These are phyloP conservation scores for Crotalaria pallida DNA, from an alignment of 306 rosid genomes.

Conservation along the genomic window DNA sequence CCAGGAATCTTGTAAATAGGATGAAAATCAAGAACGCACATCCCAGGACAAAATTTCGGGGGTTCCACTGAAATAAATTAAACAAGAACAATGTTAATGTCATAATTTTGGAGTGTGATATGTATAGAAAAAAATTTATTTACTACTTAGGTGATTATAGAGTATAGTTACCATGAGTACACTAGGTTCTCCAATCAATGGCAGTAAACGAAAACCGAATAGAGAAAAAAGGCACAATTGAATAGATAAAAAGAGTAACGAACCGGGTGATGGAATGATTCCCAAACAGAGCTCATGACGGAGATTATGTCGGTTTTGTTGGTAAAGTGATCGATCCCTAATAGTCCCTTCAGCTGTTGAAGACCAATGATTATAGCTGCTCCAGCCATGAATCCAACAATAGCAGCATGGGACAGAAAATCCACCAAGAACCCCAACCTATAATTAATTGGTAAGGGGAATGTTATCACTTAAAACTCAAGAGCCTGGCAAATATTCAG, in stretches of 20 bases:
- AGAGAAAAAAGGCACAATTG: neutral
- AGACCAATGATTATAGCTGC: conserved; percentile 55
- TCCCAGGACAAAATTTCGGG: conserved; percentile 46
- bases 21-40: conserved; percentile 51
- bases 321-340: conserved; percentile 48
- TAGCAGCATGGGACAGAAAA: conserved; percentile 47
- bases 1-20: conserved; percentile 43
- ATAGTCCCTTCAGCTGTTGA: conserved; percentile 50
- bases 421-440: conserved; percentile 55
- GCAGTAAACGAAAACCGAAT: neutral
- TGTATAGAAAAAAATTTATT: neutral
- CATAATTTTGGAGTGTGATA: neutral
- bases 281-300: conserved; percentile 33
- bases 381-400: conserved; percentile 44
- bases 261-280: conserved; percentile 38
- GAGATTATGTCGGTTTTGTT: conserved; percentile 49
- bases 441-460: neutral
- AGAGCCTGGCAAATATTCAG: neutral
- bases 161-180: neutral
- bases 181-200: neutral
- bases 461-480: neutral
- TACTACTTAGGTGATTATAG: neutral
- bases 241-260: neutral
- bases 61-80: conserved; percentile 42
- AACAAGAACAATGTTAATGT: neutral